phyloP scores from a whole-genome alignment of 345 rosid species.

The Aquilaria malaccensis region DNA sequence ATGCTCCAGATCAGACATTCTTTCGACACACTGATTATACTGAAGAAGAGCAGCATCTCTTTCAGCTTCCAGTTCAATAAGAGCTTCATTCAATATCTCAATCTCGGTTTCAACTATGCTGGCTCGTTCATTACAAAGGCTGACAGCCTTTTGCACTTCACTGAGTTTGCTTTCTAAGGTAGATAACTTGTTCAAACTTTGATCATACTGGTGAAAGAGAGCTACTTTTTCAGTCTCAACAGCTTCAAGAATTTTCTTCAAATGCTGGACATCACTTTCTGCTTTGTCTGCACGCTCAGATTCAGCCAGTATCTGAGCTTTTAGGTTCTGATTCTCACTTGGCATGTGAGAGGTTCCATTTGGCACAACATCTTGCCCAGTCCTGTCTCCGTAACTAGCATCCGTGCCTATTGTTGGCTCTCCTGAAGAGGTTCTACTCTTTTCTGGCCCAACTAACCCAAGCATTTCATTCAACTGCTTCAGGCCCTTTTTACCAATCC shows the following conservation, averaged over 20 bases:
- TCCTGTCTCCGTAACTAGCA: conserved; percentile 22
- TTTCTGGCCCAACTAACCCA: conserved; percentile 16
- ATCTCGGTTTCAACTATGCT: conserved; percentile 66
- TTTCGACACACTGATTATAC: conserved; percentile 49
- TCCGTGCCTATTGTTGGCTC: conserved; percentile 10
- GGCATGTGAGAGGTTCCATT: conserved; percentile 25
- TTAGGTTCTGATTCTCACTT: conserved; percentile 25
- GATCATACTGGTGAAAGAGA: conserved; percentile 42
- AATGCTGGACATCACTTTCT: conserved; percentile 46
- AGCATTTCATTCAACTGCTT: conserved; percentile 57
- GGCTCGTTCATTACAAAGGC: conserved; percentile 53
- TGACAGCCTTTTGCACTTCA: conserved; percentile 46
- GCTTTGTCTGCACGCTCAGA: conserved; percentile 29
- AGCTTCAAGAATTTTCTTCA: conserved; percentile 54
- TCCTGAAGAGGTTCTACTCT: conserved; percentile 15
- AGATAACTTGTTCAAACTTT: conserved; percentile 49
- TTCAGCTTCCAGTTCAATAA: conserved; percentile 48
- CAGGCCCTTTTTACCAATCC: conserved; percentile 41
- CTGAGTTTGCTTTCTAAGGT: conserved; percentile 51
- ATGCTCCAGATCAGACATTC: conserved; percentile 43
- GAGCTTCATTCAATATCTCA: conserved; percentile 51
- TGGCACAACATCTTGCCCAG: conserved; percentile 19
- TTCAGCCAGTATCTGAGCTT: conserved; percentile 22
- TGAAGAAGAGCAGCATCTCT: conserved; percentile 56
- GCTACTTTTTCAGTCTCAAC: conserved; percentile 66